Evolutionary conservation across 495 filamentous ascomycete species (phyloP).

Genomic region (Hypomontagnella submonticulosa): DNA sequence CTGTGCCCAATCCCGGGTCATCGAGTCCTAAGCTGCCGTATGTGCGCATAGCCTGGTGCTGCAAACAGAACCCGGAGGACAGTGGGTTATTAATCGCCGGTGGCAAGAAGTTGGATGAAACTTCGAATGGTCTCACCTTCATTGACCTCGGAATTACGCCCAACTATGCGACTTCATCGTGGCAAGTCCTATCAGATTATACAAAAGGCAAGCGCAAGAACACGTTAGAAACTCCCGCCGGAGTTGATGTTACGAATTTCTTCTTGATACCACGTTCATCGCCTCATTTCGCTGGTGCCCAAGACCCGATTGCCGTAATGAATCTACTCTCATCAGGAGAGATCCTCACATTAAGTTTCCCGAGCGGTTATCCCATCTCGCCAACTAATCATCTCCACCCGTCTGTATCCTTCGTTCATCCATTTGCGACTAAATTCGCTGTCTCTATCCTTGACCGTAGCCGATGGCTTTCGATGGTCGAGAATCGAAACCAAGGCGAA

Average conservation of each 20-base stretch:
- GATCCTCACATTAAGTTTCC: slow-evolving; percentile 87
- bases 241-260: slow-evolving; percentile 82
- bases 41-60: slow-evolving; percentile 86
- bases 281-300: slow-evolving; percentile 85
- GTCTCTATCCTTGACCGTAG: slow-evolving; percentile 76
- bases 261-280: slow-evolving; percentile 81
- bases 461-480: slow-evolving; percentile 88
- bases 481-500: slow-evolving; percentile 77
- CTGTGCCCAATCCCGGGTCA: slow-evolving; percentile 62
- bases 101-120: slow-evolving; percentile 70
- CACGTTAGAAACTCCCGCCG: slow-evolving; percentile 80
- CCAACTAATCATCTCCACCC: slow-evolving; percentile 92
- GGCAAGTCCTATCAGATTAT: slow-evolving; percentile 81
- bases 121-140: slow-evolving; percentile 82
- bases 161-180: slow-evolving; percentile 87
- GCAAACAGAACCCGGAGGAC: slow-evolving; percentile 90
- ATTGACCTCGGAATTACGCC: slow-evolving; percentile 90
- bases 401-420: slow-evolving; percentile 84
- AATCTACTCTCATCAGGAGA: slow-evolving; percentile 86
- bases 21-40: slow-evolving; percentile 69
- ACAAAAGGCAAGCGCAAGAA: slow-evolving; percentile 76
- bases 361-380: slow-evolving; percentile 86
- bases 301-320: slow-evolving; percentile 89
- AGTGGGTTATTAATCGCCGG: slow-evolving; percentile 90
- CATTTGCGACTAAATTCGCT: slow-evolving; percentile 77